Evolutionary conservation across 2,329 filamentous ascomycete genomes (phyloP), one percentile per base, ranked within the genome.

Genomic region (Colletotrichum lindemuthianum): DNA sequence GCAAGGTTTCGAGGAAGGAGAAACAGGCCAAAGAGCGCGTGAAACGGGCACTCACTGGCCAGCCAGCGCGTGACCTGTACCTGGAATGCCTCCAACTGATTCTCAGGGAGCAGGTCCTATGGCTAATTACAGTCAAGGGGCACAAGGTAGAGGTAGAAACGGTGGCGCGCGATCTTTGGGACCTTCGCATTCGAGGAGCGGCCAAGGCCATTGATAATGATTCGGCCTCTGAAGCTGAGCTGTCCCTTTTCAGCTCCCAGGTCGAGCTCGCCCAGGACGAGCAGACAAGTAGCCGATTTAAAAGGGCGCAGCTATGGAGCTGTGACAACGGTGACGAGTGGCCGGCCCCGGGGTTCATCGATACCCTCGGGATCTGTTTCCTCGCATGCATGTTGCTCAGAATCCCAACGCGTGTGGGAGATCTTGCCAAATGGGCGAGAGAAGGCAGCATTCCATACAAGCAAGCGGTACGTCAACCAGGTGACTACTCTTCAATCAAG

Each of bases 51-150:
- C 81, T 92, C 53, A 76, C 76, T 6, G 94, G 94, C 45, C 81
- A 86, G 50, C 84, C 87, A 57, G 95, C 91, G 12, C 87, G 89
- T 68, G 87, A 91, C 67, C 85, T 97, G 32, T 97, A 92, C 74
- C 82, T 98, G 40, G 91, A 97, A 74, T 90, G 88, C 68, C 86
- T 96, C 64, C 95, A 98, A 76, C 81, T 97, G 37, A 85, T 98
- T 51, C 80, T 99, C 34, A 88, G 93, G 74, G 92, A 91, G 72
- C 95, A 98, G 79, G 79, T 92, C 13, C 78, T 86, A 72, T 94
- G 90, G 83, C 81, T 98, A 36, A 81, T 97, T 12, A 79, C 86
- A 24, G 80, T 83, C 6, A 88, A 89, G 73, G 85, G 86, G 0
- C 84, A 96, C 51, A 89, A 90, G 1, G 76, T 81, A 5, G 90